A percentile compares a stretch with the other conserved stretches of the same genome.
phyloP scores from a whole-genome alignment of 2,329 filamentous ascomycete species.

The Thelonectria olida region DNA sequence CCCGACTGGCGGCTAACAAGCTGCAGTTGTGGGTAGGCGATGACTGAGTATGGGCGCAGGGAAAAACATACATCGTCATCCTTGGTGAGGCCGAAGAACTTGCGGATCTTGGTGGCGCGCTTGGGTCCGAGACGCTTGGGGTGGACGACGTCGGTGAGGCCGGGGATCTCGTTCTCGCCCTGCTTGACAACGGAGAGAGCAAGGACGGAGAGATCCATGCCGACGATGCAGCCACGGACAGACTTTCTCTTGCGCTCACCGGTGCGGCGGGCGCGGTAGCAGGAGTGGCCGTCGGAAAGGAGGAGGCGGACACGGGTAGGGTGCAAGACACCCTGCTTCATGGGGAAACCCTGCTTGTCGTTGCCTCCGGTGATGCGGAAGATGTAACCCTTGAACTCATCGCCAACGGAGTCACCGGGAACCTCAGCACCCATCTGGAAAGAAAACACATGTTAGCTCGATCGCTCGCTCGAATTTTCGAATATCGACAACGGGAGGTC shows the following conservation, averaged over 20 bases:
- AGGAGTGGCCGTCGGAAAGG: conserved; percentile 95
- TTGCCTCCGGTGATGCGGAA: conserved; percentile 99
- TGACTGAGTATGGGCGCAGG: conserved; percentile 66
- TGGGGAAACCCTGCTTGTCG: conserved; percentile 99
- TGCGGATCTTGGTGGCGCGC: conserved; percentile 99
- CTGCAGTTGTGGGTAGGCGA: conserved; percentile 73
- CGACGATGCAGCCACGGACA: conserved; percentile 98
- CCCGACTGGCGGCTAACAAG: conserved; percentile 55
- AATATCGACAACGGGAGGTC: conserved; percentile 16
- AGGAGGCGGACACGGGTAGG: conserved; percentile 98
- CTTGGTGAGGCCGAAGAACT: conserved; percentile 99
- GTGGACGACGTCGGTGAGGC: conserved; percentile 96
- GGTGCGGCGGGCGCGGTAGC: conserved; percentile 97
- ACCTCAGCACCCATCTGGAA: conserved; percentile 88
- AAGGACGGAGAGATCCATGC: conserved; percentile 92
- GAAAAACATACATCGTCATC: conserved; percentile 96
- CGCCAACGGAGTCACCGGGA: conserved; percentile 91
- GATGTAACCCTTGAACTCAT: conserved; percentile 99
- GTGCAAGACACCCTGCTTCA: conserved; percentile 99
- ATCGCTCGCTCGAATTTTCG: conserved; percentile 11
- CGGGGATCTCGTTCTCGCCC: conserved; percentile 92
- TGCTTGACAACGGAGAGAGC: conserved; percentile 98
- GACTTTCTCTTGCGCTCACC: conserved; percentile 99
- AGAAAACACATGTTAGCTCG: conserved; percentile 45
- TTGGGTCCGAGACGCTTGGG: conserved; percentile 99